Evolutionary conservation across 106 monocot genomes (phyloP), one percentile per base, ranked within the genome.

Genomic region (Dendrobium catenatum): DNA sequence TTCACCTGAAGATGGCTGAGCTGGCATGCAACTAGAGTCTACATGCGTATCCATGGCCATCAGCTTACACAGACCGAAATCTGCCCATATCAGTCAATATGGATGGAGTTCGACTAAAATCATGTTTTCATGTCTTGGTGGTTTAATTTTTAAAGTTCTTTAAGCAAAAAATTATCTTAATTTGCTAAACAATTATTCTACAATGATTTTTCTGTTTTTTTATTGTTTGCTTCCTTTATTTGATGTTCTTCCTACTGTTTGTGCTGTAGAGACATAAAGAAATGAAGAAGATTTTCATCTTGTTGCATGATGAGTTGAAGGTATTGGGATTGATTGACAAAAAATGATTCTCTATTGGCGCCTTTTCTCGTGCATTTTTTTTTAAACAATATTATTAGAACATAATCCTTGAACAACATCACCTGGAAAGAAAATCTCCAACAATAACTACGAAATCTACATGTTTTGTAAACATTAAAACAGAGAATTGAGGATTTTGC

Each of bases 281-380:
- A 67, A 86, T 98, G 87, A 98, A 95, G 91, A 98, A 84, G 77
- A 84, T 89, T 22, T 98, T 95, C 77, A 61, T 86, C 77, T 51
- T 93, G 81, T 86, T 98, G 77, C 91, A 98, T 82, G 93, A 93
- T 78, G 94, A 98, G 66, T 76, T 98, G 78, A 85, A 81, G 92
- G 98, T 97, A 76, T 72, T 2, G 6, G 74, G 0, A 33, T 42
- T 31, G 10, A 3, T 51, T 51, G 10, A 13, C 9, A 9, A 9
- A 40, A 3, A n/a, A 51, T 55, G 9, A 22, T 47, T 48, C 43
- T 11, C n/a, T 44, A 7, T 20, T 24, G 22, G 43, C n/a, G 20
- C 0, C 18, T 55, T 55, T 55, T 55, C 55, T 10, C 10, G 11
- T 55, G 37, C 37, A 0, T 37, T 37, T 37, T 37, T 37, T 37